Evolutionary conservation across 2,329 filamentous ascomycete genomes (phyloP), one percentile per base, ranked within the genome.

Genomic region (Pseudogymnoascus sp.): DNA sequence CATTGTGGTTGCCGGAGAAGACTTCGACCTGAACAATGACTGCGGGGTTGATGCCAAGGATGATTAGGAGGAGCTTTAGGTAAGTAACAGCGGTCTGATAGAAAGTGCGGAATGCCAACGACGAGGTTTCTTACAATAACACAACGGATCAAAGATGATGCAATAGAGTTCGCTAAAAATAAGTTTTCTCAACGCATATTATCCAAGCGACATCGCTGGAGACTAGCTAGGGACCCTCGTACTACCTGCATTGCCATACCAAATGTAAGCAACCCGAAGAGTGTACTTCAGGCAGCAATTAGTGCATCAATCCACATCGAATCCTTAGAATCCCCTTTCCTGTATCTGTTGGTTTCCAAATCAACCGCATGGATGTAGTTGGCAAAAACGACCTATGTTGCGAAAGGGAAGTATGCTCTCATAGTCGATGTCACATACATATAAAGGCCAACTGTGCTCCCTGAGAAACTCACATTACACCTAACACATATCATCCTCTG

Each of bases 11-110:
- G 73, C 87, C 87, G 0, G 79, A 80, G 31, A 81, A 82, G 69
- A 80, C 81, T 0, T 90, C 82, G 77, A 78, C 89, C 62, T 87
- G 88, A 83, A 79, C 85, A 4, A 75, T 74, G 65, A 70, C 71
- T n/a, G 77, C 85, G 8, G 76, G 80, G 8, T 82, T 86, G 67
- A 39, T 14, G 13, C 14, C 14, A 39, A 39, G 1, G 14, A 3
- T 39, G 36, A 39, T 39, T 39, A n/a, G 36, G 36, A 39, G 36
- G 36, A 39, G 36, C 11, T 39, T n/a, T 39, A 39, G 36, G 36
- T n/a, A 14, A 39, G 36, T 14, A 39, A 39, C 14, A 39, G 36
- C 36, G 6, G 13, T 39, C 36, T n/a, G 36, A 39, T 39, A 39
- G 36, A 39, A 39, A 39, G 36, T 39, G 36, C 36, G 6, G 36